phyloP scores from a whole-genome alignment of 2,329 filamentous ascomycete genomes.

The Talaromyces sp. region DNA sequence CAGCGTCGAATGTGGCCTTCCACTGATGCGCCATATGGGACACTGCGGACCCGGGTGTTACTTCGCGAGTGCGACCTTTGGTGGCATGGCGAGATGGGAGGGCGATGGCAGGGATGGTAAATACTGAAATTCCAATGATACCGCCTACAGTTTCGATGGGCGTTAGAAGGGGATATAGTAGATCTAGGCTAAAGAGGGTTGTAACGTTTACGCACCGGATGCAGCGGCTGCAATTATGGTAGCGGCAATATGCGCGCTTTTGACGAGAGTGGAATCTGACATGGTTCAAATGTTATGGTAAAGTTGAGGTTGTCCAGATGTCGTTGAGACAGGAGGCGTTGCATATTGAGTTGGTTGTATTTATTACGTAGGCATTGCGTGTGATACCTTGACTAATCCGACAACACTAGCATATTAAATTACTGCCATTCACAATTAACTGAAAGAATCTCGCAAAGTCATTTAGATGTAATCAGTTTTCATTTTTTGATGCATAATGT shows the following conservation, averaged over 20 bases:
- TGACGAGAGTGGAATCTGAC: slow-evolving; percentile 10
- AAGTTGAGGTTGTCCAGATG: not conserved
- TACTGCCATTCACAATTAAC: too few species aligned
- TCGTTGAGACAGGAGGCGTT: not conserved
- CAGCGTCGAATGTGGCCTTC: slow-evolving; percentile 40
- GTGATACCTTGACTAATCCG: too few species aligned
- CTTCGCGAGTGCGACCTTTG: slow-evolving; percentile 3
- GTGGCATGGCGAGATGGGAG: slow-evolving; percentile 16
- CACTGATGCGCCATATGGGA: slow-evolving; percentile 28
- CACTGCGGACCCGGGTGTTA: slow-evolving; percentile 13
- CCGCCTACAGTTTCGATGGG: slow-evolving; percentile 17
- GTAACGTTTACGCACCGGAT: slow-evolving; percentile 8
- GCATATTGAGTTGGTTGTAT: not conserved
- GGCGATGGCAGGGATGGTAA: slow-evolving; percentile 23
- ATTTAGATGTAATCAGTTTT: not conserved
- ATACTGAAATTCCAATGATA: slow-evolving; percentile 24
- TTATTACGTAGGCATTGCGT: not conserved
- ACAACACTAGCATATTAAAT: too few species aligned
- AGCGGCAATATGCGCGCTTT: slow-evolving; percentile 11
- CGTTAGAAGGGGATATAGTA: not conserved
- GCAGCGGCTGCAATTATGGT: slow-evolving; percentile 10
- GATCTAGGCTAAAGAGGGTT: not conserved
- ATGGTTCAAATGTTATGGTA: not conserved
- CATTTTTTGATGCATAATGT: not conserved
- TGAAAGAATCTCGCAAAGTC: not conserved